Conservation (phyloP, 441 rosid species). For the Erodium texanum region DNA sequence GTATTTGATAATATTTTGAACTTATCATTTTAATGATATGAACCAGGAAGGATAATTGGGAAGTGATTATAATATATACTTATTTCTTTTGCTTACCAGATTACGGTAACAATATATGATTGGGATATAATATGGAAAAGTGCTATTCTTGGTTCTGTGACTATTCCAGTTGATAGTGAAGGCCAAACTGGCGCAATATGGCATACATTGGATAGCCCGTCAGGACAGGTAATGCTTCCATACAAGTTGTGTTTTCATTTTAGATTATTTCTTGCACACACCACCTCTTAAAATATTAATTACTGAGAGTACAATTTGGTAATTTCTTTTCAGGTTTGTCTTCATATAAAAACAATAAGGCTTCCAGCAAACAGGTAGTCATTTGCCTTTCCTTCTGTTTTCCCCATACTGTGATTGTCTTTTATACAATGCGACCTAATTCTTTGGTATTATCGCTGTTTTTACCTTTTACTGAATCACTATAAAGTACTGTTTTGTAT, state of each 20-base stretch:
- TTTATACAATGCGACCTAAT: neutral
- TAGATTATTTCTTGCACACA: neutral
- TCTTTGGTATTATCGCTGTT: neutral
- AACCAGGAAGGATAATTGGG: too few relatives aligned
- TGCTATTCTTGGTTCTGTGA: constrained; percentile 90
- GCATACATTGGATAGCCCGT: constrained; percentile 78
- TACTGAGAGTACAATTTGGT: constrained; percentile 17
- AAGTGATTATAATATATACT: too few relatives aligned
- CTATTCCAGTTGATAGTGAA: constrained; percentile 73
- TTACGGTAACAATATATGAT: constrained; percentile 86
- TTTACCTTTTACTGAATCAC: too few relatives aligned
- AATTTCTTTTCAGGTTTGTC: constrained; percentile 63
- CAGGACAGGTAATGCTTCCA: constrained; percentile 69
- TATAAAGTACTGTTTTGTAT: too few relatives aligned
- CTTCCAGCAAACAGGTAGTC: constrained; percentile 60
- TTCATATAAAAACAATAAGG: constrained; percentile 68
- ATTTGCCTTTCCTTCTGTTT: constrained; percentile 13
- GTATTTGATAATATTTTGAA: too few relatives aligned
- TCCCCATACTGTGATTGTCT: neutral
- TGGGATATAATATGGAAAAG: constrained; percentile 99
- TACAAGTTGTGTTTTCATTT: constrained; percentile 8
- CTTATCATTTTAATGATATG: too few relatives aligned
- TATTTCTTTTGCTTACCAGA: constrained; percentile 35
- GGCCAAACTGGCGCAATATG: constrained; percentile 85
- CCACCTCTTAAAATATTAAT: constrained; percentile 11